Percentiles rank a stretch among this genome's conserved stretches.
These are phyloP conservation scores for Plasmopara halstedii DNA, from an alignment of 352 stramenopile genomes.

Conservation along the genomic window DNA sequence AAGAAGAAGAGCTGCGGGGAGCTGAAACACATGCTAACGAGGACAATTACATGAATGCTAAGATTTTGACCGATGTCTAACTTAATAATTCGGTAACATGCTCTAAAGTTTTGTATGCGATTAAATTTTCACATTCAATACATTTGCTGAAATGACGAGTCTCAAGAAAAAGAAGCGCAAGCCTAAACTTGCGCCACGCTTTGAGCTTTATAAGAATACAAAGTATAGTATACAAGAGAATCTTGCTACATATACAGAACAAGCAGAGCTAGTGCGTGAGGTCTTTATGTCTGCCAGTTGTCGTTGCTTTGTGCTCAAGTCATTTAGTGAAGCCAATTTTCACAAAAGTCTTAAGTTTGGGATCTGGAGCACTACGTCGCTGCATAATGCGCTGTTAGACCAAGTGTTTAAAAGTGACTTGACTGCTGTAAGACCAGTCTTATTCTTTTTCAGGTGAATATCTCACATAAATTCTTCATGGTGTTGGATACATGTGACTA, in stretches of 20 bases:
- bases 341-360: slow-evolving; percentile 84
- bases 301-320: slow-evolving; percentile 80
- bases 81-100: too few species aligned
- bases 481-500: slow-evolving; percentile 1
- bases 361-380: slow-evolving; percentile 68
- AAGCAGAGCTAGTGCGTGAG: slow-evolving; percentile 37
- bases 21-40: slow-evolving; percentile 11
- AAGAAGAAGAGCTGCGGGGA: slow-evolving; percentile 20
- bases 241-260: slow-evolving; percentile 3
- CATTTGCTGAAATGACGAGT: neutral
- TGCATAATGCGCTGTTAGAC: slow-evolving; percentile 60
- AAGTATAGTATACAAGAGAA: neutral
- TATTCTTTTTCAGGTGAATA: slow-evolving; percentile 73
- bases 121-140: too few species aligned
- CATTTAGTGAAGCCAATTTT: slow-evolving; percentile 78
- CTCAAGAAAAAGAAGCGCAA: slow-evolving; percentile 23
- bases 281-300: slow-evolving; percentile 54
- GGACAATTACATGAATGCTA: neutral
- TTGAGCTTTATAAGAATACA: slow-evolving; percentile 1
- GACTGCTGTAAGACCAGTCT: slow-evolving; percentile 47
- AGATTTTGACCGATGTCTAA: slow-evolving; percentile 2
- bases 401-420: slow-evolving; percentile 66
- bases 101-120: slow-evolving; percentile 1
- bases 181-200: slow-evolving; percentile 46
- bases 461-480: neutral